Conservation (phyloP, 139 green algal species). For the Asterochloris sp. region DNA sequence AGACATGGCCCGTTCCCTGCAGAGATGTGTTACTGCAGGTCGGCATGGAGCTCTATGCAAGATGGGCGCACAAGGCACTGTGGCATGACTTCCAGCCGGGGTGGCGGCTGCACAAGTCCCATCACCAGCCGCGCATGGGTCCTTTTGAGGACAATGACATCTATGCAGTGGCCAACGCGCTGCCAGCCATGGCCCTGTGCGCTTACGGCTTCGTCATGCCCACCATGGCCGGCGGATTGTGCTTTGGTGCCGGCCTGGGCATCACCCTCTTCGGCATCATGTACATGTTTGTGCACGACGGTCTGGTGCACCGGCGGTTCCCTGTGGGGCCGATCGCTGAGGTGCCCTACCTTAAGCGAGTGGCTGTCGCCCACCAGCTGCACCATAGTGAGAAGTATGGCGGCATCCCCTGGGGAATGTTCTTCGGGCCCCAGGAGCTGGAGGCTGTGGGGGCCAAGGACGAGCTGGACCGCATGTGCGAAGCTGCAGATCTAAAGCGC, state of each 20-base stretch:
- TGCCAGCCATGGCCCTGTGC: slow-evolving; percentile 88
- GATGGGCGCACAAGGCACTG: slow-evolving; percentile 87
- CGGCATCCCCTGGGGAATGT: slow-evolving; percentile 93
- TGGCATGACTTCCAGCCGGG: slow-evolving; percentile 88
- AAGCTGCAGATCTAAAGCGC: background rate
- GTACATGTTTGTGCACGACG: slow-evolving; percentile 99
- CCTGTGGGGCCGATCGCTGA: slow-evolving; percentile 88
- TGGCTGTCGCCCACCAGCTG: slow-evolving; percentile 89
- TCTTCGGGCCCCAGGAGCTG: slow-evolving; percentile 87
- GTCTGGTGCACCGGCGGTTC: slow-evolving; percentile 92
- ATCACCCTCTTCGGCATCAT: slow-evolving; percentile 96
- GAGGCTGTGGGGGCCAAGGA: slow-evolving; percentile 56
- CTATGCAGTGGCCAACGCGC: slow-evolving; percentile 89
- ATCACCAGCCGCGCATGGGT: slow-evolving; percentile 86
- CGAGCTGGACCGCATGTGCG: slow-evolving; percentile 59
- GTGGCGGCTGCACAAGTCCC: slow-evolving; percentile 88
- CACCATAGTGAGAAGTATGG: slow-evolving; percentile 94
- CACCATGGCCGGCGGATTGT: slow-evolving; percentile 51
- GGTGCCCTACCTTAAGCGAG: slow-evolving; percentile 76
- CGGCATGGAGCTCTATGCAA: slow-evolving; percentile 87
- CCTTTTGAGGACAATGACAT: slow-evolving; percentile 97
- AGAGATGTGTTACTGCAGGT: slow-evolving; percentile 26
- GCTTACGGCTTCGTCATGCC: slow-evolving; percentile 88
- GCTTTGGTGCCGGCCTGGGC: slow-evolving; percentile 89
- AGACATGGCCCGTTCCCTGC: background rate